Evolutionary conservation across 73 alveolate species (phyloP).

Genomic region (Paramecium primaurelia): DNA sequence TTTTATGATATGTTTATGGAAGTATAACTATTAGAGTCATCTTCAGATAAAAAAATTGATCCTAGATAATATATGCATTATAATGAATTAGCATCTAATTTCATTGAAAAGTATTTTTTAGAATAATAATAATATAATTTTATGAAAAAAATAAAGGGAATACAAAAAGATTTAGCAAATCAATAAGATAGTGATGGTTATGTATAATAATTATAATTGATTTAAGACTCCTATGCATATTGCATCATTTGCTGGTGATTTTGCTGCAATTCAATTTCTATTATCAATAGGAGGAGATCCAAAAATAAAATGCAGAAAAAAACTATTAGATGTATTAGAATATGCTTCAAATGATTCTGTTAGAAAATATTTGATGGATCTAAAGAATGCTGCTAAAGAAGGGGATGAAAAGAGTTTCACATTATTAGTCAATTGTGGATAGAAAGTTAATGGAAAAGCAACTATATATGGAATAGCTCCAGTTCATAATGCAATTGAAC

Average conservation of each 20-base stretch:
- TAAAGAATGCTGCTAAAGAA: conserved; percentile 80
- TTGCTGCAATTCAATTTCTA: conserved; percentile 66
- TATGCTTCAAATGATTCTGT: conserved; percentile 71
- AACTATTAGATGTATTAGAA: conserved; percentile 48
- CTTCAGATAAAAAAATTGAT: conserved; percentile 70
- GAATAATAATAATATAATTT: conserved; percentile 8
- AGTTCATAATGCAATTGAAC: conserved; percentile 77
- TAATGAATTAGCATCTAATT: background rate
- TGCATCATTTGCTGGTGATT: conserved; percentile 76
- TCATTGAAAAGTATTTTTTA: conserved; percentile 40
- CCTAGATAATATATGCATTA: conserved; percentile 72
- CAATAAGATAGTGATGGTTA: conserved; percentile 69
- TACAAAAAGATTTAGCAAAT: conserved; percentile 67
- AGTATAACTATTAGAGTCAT: conserved; percentile 68
- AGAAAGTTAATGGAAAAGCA: conserved; percentile 68
- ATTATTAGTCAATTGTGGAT: conserved; percentile 77
- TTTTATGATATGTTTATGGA: conserved; percentile 67
- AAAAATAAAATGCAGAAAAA: conserved; percentile 43
- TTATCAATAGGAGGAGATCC: conserved; percentile 74
- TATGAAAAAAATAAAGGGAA: conserved; percentile 28
- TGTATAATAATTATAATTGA: background rate
- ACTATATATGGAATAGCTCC: conserved; percentile 85
- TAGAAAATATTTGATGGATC: conserved; percentile 73
- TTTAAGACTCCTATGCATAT: conserved; percentile 80
- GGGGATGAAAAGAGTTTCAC: conserved; percentile 74